These are phyloP conservation scores for Sordariomycetes sp. DNA, from an alignment of 2,329 filamentous ascomycete genomes.

Conservation along the genomic window DNA sequence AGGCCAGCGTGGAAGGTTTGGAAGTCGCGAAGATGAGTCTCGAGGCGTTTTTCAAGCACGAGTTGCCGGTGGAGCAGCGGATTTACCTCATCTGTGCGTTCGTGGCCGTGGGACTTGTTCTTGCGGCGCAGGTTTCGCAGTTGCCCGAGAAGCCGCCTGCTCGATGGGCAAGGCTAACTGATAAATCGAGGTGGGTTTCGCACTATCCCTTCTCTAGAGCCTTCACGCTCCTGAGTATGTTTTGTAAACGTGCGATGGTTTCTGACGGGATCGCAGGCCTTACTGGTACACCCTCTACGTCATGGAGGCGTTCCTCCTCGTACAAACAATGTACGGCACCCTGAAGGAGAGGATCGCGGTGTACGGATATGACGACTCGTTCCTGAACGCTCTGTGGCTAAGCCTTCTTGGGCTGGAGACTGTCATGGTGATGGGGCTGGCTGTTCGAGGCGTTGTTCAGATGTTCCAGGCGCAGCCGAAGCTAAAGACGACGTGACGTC, in stretches of 20 bases:
- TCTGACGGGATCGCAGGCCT: constrained; percentile 4
- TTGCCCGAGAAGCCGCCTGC: constrained; percentile 7
- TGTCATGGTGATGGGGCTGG: constrained; percentile 26
- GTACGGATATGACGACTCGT: constrained; percentile 19
- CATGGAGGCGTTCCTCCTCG: constrained; percentile 9
- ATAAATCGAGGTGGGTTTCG: background rate
- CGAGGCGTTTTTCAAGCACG: background rate
- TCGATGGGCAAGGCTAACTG: constrained; percentile 9
- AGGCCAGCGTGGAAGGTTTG: background rate
- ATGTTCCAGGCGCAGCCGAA: constrained; percentile 1
- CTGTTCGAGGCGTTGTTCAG: constrained; percentile 13
- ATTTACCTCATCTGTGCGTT: constrained; percentile 10
- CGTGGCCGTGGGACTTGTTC: constrained; percentile 9
- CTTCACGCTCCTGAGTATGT: background rate
- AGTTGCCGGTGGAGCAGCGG: constrained; percentile 7
- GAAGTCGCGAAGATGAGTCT: background rate
- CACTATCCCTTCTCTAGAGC: background rate
- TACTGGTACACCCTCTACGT: constrained; percentile 12
- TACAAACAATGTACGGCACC: constrained; percentile 11
- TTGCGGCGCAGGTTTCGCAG: constrained; percentile 11
- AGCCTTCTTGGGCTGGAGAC: constrained; percentile 30
- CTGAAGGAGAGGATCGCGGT: constrained; percentile 13
- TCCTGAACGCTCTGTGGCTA: constrained; percentile 33
- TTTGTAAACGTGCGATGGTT: background rate
- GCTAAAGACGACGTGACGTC: constrained; percentile 1